Evolutionary conservation across 192 early-diverging fungal genomes (phyloP), one percentile per base, ranked within the genome.

Genomic region (Jimgerdemannia flammicorona): DNA sequence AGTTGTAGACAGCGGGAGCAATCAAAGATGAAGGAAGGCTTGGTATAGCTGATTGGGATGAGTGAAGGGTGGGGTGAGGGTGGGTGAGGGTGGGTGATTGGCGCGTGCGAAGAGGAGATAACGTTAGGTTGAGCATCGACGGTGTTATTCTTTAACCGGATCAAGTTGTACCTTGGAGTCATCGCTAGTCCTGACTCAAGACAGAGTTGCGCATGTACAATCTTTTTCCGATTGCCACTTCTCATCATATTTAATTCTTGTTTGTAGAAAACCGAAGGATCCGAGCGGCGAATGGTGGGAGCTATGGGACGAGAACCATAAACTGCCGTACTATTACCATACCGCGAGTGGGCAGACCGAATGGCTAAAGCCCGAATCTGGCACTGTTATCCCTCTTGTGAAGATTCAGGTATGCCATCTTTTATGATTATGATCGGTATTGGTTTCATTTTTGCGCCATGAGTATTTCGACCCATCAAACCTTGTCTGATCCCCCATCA

Each of bases 211-310:
- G n/a, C 29, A 29, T 29, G 29, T 29, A 1, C 29, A 29, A 29
- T 29, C 29, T 44, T 9, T 43, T 69, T 66, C 64, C 77, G 70
- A 40, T 72, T 44, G 71, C 8, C 44, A 43, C 64, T 19, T 17
- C 67, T 29, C 49, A 59, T 59, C 14, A 14, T 59, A 14, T 59
- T 59, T 59, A 14, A 14, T 10, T 66, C 72, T 59, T 67, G 67
- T 59, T 42, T 79, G 71, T 83, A 95, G 93, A 40, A 87, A 90
- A 64, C 88, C 89, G 39, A 89, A 81, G 74, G 88, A 93, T 79
- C 91, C 88, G 29, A 86, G 87, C 66, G 90, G 90, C 78, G 97
- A 99, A 78, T 99, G 96, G 95, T 99, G 97, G 97, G 96, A 99
- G 86, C 89, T 97, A 41, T 91, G 90, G 76, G 96, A 97, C 80